phyloP scores from a whole-genome alignment of 2,329 filamentous ascomycete species.

The Aspergillus thermomutatus region DNA sequence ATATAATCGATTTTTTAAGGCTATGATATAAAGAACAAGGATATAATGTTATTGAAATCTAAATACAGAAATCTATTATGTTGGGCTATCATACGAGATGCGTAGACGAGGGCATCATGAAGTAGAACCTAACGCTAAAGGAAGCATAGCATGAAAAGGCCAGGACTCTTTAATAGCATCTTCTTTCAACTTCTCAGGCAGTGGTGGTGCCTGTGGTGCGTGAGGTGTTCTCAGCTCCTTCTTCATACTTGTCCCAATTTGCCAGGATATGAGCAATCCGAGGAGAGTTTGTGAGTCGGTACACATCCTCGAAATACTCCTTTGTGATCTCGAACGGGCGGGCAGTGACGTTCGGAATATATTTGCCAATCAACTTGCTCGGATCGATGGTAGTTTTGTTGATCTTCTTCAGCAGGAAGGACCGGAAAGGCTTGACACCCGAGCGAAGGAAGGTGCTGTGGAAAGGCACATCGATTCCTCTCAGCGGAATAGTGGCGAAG shows the following conservation, averaged over 20 bases:
- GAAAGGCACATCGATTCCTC: constrained; percentile 98
- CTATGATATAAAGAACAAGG: background rate
- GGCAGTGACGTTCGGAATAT: constrained; percentile 98
- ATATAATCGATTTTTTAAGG: too few relatives aligned
- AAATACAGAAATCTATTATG: background rate
- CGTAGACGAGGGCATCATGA: background rate
- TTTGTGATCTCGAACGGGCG: constrained; percentile 92
- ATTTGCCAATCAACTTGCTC: constrained; percentile 94
- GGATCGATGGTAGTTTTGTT: constrained; percentile 99
- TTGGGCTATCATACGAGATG: background rate
- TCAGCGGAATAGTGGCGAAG: constrained; percentile 93
- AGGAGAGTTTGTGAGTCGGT: constrained; percentile 80
- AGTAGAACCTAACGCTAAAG: background rate
- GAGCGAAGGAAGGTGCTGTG: constrained; percentile 97
- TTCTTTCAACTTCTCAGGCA: constrained; percentile 1
- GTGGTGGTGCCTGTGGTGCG: constrained; percentile 16
- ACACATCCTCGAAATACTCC: constrained; percentile 99
- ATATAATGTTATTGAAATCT: background rate
- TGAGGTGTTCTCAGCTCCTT: constrained; percentile 26
- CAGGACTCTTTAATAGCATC: constrained; percentile 1
- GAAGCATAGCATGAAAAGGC: constrained; percentile 5
- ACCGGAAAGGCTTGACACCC: constrained; percentile 97
- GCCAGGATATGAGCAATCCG: constrained; percentile 60
- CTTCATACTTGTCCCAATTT: constrained; percentile 75
- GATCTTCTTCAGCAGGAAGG: constrained; percentile 99